These are phyloP conservation scores for Alisma plantagoaquatica DNA, from an alignment of 106 monocot genomes.

Conservation along the genomic window DNA sequence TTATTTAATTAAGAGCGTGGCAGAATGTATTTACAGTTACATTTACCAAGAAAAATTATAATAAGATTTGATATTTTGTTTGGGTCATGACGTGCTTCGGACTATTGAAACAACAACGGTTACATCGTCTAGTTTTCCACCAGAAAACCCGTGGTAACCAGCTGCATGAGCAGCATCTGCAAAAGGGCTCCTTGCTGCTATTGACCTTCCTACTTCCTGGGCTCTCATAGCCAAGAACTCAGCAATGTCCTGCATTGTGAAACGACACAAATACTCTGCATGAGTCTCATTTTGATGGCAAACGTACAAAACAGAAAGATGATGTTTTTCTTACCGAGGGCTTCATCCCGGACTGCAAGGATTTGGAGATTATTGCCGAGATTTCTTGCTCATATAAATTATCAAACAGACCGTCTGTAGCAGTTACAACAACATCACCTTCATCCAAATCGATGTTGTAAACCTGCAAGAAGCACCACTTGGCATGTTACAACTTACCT, in stretches of 20 bases:
- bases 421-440: conserved; percentile 75
- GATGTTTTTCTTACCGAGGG: conserved; percentile 33
- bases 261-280: background rate
- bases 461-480: conserved; percentile 27
- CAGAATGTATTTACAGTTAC: too few relatives aligned
- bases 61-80: background rate
- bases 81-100: conserved; percentile 4
- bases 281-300: too few relatives aligned
- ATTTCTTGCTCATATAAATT: conserved; percentile 84
- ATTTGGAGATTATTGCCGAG: conserved; percentile 46
- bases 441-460: conserved; percentile 59
- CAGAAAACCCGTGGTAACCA: conserved; percentile 53
- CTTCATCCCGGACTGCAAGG: conserved; percentile 38
- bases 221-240: conserved; percentile 45
- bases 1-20: too few relatives aligned
- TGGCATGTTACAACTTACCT: too few relatives aligned
- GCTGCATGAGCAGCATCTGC: conserved; percentile 78
- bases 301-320: background rate
- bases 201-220: conserved; percentile 68
- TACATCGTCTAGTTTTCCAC: conserved; percentile 97
- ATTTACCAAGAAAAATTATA: too few relatives aligned
- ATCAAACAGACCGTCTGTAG: conserved; percentile 92
- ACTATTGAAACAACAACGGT: conserved; percentile 82
- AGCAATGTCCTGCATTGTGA: conserved; percentile 54
- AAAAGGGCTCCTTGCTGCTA: conserved; percentile 58